phyloP scores from a whole-genome alignment of 2,329 filamentous ascomycete genomes.

The Cladosporium phlei region DNA sequence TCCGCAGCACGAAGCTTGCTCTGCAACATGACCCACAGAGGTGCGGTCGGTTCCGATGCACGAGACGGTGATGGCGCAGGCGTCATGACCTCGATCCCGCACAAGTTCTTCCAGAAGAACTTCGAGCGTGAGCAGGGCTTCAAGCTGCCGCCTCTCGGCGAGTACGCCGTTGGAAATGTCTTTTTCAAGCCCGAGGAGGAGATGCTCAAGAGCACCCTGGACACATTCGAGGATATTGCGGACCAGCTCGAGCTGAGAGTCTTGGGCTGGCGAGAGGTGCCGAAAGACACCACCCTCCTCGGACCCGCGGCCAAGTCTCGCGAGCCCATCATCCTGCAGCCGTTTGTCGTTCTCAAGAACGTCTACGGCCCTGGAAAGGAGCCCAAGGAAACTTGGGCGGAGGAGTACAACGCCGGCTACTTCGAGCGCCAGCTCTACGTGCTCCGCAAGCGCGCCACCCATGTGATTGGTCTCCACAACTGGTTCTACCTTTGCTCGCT shows the following conservation, averaged over 20 bases:
- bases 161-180: slow-evolving; percentile 95
- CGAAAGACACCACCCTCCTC: slow-evolving; percentile 85
- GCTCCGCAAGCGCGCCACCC: slow-evolving; percentile 88
- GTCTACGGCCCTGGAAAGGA: slow-evolving; percentile 77
- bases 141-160: slow-evolving; percentile 78
- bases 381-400: slow-evolving; percentile 71
- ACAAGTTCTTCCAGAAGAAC: slow-evolving; percentile 98
- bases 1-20: slow-evolving; percentile 76
- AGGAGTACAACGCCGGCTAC: slow-evolving; percentile 73
- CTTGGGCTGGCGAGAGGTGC: slow-evolving; percentile 92
- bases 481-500: slow-evolving; percentile 98
- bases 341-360: slow-evolving; percentile 82
- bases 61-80: slow-evolving; percentile 97
- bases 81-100: slow-evolving; percentile 98
- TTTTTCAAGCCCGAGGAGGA: slow-evolving; percentile 98
- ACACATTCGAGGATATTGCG: slow-evolving; percentile 90
- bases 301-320: slow-evolving; percentile 88
- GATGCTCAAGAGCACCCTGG: slow-evolving; percentile 82
- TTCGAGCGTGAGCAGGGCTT: slow-evolving; percentile 88
- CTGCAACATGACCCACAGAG: slow-evolving; percentile 99
- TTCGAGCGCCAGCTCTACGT: slow-evolving; percentile 95
- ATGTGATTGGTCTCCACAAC: slow-evolving; percentile 91
- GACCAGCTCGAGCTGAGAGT: slow-evolving; percentile 82
- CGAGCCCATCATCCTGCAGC: slow-evolving; percentile 92
- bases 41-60: slow-evolving; percentile 94